These are phyloP conservation scores for Scutellaria galericulata DNA, from an alignment of 257 asterid species.

Conservation along the genomic window DNA sequence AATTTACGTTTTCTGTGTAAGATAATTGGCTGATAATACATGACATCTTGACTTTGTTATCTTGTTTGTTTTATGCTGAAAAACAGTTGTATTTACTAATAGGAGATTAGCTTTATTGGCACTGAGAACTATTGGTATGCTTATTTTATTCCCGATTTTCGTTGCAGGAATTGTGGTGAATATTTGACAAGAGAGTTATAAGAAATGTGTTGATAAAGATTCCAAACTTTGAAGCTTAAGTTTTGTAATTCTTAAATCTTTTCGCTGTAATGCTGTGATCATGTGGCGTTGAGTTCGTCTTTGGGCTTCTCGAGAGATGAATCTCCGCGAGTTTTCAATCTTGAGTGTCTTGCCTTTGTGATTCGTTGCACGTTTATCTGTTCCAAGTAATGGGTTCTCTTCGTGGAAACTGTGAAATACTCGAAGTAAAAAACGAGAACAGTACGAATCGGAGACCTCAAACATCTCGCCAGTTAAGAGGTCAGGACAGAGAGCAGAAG, in stretches of 20 bases:
- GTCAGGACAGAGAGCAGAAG: slow-evolving; percentile 38
- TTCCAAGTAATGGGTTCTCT: slow-evolving; percentile 59
- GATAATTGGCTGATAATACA: not conserved
- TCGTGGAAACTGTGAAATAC: slow-evolving; percentile 67
- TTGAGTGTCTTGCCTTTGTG: not conserved
- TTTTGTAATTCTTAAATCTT: slow-evolving; percentile 15
- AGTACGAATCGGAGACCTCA: slow-evolving; percentile 34
- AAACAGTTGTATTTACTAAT: not conserved
- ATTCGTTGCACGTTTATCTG: not conserved
- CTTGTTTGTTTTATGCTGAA: slow-evolving; percentile 4
- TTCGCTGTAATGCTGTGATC: slow-evolving; percentile 10
- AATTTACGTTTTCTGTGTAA: not conserved
- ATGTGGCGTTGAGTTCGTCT: not conserved
- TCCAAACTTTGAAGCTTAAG: not conserved
- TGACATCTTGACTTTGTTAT: not conserved
- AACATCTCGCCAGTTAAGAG: slow-evolving; percentile 29
- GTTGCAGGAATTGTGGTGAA: slow-evolving; percentile 40
- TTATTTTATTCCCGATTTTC: slow-evolving; percentile 22
- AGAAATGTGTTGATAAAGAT: not conserved
- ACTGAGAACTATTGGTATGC: not conserved
- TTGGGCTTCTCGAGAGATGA: slow-evolving; percentile 29
- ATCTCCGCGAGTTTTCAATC: not conserved
- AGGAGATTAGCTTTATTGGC: not conserved
- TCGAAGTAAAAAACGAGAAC: slow-evolving; percentile 56
- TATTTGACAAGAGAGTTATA: not conserved